Evolutionary conservation across 495 filamentous ascomycete species (phyloP).

Genomic region (Penicillium steckii): DNA sequence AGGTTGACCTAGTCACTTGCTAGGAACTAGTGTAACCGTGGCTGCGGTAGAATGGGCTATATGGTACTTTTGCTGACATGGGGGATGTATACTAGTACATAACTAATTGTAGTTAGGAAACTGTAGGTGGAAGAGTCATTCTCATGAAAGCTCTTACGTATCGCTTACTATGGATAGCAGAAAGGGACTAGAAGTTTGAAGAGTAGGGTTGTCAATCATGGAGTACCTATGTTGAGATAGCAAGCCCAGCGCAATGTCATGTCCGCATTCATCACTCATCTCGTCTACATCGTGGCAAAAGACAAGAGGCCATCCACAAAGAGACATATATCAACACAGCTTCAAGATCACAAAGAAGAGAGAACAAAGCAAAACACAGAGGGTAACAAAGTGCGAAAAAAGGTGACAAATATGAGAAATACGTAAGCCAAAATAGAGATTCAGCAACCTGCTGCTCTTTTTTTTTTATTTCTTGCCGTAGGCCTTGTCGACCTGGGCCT

Average conservation of each 20-base stretch:
- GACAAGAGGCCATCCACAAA: conserved; percentile 5
- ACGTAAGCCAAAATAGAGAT: conserved; percentile 2
- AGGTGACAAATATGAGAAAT: conserved; percentile 6
- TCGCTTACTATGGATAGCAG: too few relatives aligned
- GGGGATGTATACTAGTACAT: background rate
- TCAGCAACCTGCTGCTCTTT: background rate
- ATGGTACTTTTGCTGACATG: conserved; percentile 12
- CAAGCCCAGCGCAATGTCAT: conserved; percentile 11
- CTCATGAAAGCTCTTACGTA: too few relatives aligned
- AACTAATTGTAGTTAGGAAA: background rate
- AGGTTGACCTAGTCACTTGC: conserved; percentile 4
- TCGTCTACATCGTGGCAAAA: conserved; percentile 20
- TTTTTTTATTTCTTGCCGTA: conserved; percentile 46
- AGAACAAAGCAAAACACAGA: conserved; percentile 11
- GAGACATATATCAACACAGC: conserved; percentile 16
- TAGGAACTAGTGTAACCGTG: conserved; percentile 19
- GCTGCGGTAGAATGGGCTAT: conserved; percentile 7
- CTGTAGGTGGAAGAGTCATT: too few relatives aligned
- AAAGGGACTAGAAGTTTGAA: background rate
- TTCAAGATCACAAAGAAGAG: conserved; percentile 11
- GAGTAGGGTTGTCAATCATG: background rate
- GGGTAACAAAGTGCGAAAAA: conserved; percentile 16
- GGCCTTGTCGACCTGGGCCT: conserved; percentile 46
- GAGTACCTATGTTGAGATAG: background rate
- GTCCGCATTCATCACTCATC: conserved; percentile 21